Base-by-base conservation (phyloP, 2,329 filamentous ascomycete genomes). In the Orbilia oligospora region DNA sequence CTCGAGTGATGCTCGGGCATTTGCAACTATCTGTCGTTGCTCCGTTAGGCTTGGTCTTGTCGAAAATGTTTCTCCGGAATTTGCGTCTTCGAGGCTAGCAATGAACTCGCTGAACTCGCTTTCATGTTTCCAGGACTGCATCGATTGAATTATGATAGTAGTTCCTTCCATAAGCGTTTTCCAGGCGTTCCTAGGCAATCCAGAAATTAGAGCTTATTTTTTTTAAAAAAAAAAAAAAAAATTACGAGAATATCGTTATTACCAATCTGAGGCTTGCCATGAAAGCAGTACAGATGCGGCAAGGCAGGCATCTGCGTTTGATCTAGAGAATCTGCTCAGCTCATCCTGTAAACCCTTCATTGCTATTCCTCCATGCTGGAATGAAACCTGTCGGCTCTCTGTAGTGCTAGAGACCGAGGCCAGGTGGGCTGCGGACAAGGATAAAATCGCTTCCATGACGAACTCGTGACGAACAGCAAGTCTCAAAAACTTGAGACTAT, bases 181-280 rank as follows among this genome's bases (percentile, higher is more conserved):
- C 95, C 95, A 98, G 85, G 91, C 92, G 84, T 91, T 91, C 92
- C 94, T 97, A 83, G 81, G 79, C 30, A 5, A 24, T 24, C 10
- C 20, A 73, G 81, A 87, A 83, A 87, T 86, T 82, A 70, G n/a
- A 83, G 80, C 81, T 73, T 81, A 79, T 69, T 70, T 20, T 22
- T 63, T 36, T 0, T 12, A 38, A 65, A 18, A 4, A 14, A 30
- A 30, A 3, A n/a, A 38, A 65, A 18, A 4, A 14, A 30, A 30
- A 3, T 8, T 18, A 2, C 5, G 24, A 18, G 24, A 6, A 53
- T 20, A 46, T 5, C 4, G 27, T 83, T 86, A 91, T 87, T 88
- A 97, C 95, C 94, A 98, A 86, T 98, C 95, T 77, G 91, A 96
- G 71, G 93, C 93, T 86, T 98, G 95, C 94, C 96, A 98, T 44